Evolutionary conservation across 192 early-diverging fungal species (phyloP), one percentile per base, ranked within the genome.

Genomic region (Lobosporangium transversale): DNA sequence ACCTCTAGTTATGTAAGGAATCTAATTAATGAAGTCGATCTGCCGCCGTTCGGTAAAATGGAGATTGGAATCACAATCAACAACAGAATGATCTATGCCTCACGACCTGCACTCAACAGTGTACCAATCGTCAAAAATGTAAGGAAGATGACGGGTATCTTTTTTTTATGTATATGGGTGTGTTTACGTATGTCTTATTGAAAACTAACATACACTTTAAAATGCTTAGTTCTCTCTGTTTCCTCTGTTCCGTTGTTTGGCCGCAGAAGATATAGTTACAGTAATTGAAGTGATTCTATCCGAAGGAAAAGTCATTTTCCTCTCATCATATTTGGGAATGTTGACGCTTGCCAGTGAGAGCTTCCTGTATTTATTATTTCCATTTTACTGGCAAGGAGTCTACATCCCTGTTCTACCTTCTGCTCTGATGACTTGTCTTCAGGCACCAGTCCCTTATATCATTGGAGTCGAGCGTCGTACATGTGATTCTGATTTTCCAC

Each of bases 381-480:
- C 93, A 5, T 70, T 94, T 17, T 87, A 84, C 30, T 94, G 92
- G 92, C 92, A 90, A 61, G 89, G 90, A 45, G 90, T 93, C 4
- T 87, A 89, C 35, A 91, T 94, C 26, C 93, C 93, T 12, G 81
- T 94, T 17, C 70, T 94, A 5, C 93, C 93, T 0, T 82, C 79
- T 24, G 67, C 81, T 27, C 64, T 93, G 10, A 66, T 93, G 80
- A 67, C 79, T 51, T 83, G 83, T 50, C 71, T 91, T 11, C 84
- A 92, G 66, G 93, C 90, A 17, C 91, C 93, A 23, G 89, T 94
- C 45, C 93, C 93, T 14, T 94, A 89, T 45, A 91, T 94, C 17
- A 83, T 93, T 43, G 93, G 93, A 14, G 85, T 92, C 23, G 80
- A 89, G 43, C 80, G 87, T 14, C 47, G 81, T 17, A 81, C 67